These are phyloP conservation scores for Didymella keratinophila DNA, from an alignment of 2,329 filamentous ascomycete species.

Conservation along the genomic window DNA sequence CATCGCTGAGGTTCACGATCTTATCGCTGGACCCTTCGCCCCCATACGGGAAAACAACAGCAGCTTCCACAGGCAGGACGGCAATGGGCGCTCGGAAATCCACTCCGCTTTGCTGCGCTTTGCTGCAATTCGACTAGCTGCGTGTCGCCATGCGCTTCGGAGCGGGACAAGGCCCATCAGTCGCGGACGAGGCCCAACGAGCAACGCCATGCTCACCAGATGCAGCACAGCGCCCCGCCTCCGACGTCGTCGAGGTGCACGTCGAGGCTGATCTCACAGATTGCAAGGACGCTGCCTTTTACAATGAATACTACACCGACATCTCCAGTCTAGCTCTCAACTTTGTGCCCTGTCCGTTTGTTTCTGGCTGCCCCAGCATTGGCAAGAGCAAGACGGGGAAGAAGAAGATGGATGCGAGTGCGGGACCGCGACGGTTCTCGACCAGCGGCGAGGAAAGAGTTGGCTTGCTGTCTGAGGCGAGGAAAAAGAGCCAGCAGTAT, in stretches of 20 bases:
- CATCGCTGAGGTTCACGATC: not conserved
- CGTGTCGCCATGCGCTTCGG: slow-evolving; percentile 15
- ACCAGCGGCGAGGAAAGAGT: slow-evolving; percentile 38
- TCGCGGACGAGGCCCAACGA: slow-evolving; percentile 11
- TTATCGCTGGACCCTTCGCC: slow-evolving; percentile 16
- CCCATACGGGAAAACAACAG: slow-evolving; percentile 12
- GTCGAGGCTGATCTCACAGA: slow-evolving; percentile 10
- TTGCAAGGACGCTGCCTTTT: slow-evolving; percentile 15
- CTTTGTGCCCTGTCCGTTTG: slow-evolving; percentile 34
- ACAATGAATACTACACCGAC: slow-evolving; percentile 21
- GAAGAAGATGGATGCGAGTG: slow-evolving; percentile 42
- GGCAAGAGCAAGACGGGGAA: slow-evolving; percentile 27
- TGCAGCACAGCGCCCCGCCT: slow-evolving; percentile 13
- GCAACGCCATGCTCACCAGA: slow-evolving; percentile 17
- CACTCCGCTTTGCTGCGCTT: too few species aligned
- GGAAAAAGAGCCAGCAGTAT: slow-evolving; percentile 35
- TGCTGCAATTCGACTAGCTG: slow-evolving; percentile 10
- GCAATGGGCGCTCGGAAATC: slow-evolving; percentile 18
- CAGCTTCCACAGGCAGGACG: slow-evolving; percentile 11
- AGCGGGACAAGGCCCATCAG: slow-evolving; percentile 6
- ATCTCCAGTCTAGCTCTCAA: slow-evolving; percentile 37
- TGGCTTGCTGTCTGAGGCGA: slow-evolving; percentile 33
- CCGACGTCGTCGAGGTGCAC: slow-evolving; percentile 8
- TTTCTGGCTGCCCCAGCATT: slow-evolving; percentile 21
- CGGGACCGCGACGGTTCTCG: slow-evolving; percentile 44